Evolutionary conservation across 2,329 filamentous ascomycete species (phyloP).

Genomic region (Ophioceras dolichostomum): DNA sequence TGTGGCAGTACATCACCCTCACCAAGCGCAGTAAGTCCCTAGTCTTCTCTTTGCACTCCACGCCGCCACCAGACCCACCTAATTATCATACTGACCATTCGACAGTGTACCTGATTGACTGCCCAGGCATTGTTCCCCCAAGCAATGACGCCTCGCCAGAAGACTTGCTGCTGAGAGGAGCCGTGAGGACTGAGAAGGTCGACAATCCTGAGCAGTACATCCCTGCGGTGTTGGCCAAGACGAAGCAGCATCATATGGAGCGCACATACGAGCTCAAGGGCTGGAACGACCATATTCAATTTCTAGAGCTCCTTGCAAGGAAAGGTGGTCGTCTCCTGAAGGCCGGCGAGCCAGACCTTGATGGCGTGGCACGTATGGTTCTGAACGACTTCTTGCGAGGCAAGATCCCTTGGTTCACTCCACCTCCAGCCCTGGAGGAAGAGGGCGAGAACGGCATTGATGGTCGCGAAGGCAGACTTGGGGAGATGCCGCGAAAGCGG

Average conservation of each 20-base stretch:
- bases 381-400: slow-evolving; percentile 92
- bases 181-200: slow-evolving; percentile 90
- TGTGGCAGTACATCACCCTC: slow-evolving; percentile 94
- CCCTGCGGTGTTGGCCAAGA: slow-evolving; percentile 63
- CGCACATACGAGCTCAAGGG: slow-evolving; percentile 82
- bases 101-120: slow-evolving; percentile 70
- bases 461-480: slow-evolving; percentile 65
- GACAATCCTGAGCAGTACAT: slow-evolving; percentile 96
- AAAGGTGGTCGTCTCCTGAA: slow-evolving; percentile 80
- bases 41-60: slow-evolving; percentile 4
- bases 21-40: slow-evolving; percentile 50
- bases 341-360: slow-evolving; percentile 88
- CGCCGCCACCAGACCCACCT: no score
- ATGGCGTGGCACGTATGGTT: slow-evolving; percentile 93
- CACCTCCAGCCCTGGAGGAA: slow-evolving; percentile 51
- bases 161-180: slow-evolving; percentile 80
- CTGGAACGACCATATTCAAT: slow-evolving; percentile 65
- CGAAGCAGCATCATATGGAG: slow-evolving; percentile 80
- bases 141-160: slow-evolving; percentile 51
- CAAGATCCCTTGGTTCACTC: slow-evolving; percentile 93
- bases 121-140: slow-evolving; percentile 79
- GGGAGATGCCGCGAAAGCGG: slow-evolving; percentile 80
- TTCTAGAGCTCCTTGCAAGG: slow-evolving; percentile 75
- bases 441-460: slow-evolving; percentile 47
- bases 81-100: no score